Conservation (phyloP, 2,329 filamentous ascomycete genomes). For the Fusarium caatingaense region DNA sequence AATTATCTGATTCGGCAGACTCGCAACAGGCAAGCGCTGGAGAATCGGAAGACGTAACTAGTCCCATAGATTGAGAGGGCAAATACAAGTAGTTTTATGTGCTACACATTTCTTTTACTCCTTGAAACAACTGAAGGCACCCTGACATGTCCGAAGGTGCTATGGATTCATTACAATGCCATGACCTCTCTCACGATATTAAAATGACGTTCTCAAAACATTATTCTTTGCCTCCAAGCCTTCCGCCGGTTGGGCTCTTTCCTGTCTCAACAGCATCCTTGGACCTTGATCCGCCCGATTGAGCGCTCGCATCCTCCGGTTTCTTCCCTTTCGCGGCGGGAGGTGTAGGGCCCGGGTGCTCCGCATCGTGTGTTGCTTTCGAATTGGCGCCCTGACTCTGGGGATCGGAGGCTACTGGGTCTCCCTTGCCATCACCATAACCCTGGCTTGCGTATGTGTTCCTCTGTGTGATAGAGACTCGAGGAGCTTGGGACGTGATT, state of each 20-base stretch:
- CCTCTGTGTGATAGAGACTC: background rate
- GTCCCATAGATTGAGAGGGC: background rate
- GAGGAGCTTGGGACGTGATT: background rate
- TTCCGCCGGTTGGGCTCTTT: conserved; percentile 2
- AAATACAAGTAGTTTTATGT: background rate
- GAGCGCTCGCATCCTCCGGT: conserved; percentile 6
- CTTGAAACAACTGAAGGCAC: no score
- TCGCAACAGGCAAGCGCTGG: background rate
- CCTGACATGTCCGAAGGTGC: background rate
- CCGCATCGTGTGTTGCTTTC: background rate
- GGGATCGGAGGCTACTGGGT: background rate
- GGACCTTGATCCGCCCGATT: conserved; percentile 3
- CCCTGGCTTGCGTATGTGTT: background rate
- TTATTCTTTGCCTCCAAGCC: conserved; percentile 4
- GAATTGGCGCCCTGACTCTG: background rate
- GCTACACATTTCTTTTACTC: no score
- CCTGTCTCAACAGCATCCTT: conserved; percentile 14
- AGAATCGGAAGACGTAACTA: background rate
- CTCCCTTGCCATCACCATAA: background rate
- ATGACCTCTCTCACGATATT: background rate
- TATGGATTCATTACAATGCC: background rate
- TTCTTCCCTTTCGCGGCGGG: background rate
- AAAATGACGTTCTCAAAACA: background rate
- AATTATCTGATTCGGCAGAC: background rate
- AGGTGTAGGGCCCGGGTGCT: conserved; percentile 2